Evolutionary conservation across 805 yeast genomes (phyloP), one percentile per base, ranked within the genome.

Genomic region (Scheffersomyces spartinae): DNA sequence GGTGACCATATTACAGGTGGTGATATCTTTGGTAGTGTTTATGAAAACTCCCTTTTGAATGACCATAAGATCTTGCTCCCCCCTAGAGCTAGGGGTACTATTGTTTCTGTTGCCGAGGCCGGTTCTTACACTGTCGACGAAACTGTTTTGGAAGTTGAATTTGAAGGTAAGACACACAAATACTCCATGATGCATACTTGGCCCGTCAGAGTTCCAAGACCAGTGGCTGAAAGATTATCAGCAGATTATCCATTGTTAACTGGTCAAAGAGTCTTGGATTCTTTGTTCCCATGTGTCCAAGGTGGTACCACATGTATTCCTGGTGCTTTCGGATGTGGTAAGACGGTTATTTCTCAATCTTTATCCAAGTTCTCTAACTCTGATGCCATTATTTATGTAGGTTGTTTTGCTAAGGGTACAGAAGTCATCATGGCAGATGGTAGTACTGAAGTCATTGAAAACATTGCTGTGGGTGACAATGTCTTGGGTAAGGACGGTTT

Each of bases 241-340:
- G 97, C 98, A 21, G 91, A 88, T 59, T 73, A 80, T 56, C 99
- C 99, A 26, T 69, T 91, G 43, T 71, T 91, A 45, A 91, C 99
- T 11, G 99, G 99, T 47, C 99, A 91, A 68, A 82, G 99, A 71
- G 99, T 91, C 26, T 68, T 91, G 55, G 99, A 91, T 60, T 78
- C 98, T 16, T 71, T 91, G 38, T 91, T 91, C 71, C 99, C 99
- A 24, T 81, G 94, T 74, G 99, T 91, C 43, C 98, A 91, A 68
- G 99, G 99, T 64, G 99, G 99, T 67, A 91, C 99, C 20, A 91
- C 99, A 18, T 93, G 98, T 79, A 91, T 91, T 55, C 99, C 99
- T 24, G 99, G 99, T 63, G 99, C 99, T 36, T 91, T 91, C 46
- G 99, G 99, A 38, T 91, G 97, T 62, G 99, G 99, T 59, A 91